A percentile compares a stretch with the other conserved stretches of the same genome.
Conservation (phyloP, 129 eudicot genomes). For the Arctium lappa region DNA sequence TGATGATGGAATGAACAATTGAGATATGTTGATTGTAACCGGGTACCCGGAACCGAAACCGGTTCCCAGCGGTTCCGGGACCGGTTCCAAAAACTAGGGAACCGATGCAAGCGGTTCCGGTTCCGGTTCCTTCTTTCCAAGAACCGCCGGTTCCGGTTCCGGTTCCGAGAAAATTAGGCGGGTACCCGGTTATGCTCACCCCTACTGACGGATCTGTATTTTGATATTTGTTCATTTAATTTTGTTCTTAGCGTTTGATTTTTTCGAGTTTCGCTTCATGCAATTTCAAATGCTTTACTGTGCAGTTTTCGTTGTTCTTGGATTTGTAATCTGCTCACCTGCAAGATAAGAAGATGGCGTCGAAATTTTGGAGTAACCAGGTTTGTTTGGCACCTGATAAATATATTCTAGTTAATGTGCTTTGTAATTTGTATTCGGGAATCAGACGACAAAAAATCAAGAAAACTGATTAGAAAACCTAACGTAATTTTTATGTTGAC, state of each 20-base stretch:
- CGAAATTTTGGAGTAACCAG: constrained; percentile 38
- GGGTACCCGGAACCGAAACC: too few relatives aligned
- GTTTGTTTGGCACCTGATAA: background rate
- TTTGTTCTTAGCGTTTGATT: background rate
- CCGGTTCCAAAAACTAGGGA: too few relatives aligned
- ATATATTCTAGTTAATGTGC: background rate
- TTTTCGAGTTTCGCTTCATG: background rate
- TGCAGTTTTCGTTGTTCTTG: background rate
- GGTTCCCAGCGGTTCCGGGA: too few relatives aligned
- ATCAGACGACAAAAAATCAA: background rate
- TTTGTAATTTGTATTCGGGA: background rate
- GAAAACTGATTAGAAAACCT: background rate
- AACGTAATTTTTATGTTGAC: constrained; percentile 3
- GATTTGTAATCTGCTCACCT: background rate
- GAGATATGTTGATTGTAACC: too few relatives aligned
- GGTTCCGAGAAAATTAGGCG: too few relatives aligned
- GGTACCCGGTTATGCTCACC: too few relatives aligned
- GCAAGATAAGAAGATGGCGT: constrained; percentile 20
- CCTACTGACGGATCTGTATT: background rate
- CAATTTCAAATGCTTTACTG: background rate
- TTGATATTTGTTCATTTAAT: background rate
- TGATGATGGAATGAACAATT: too few relatives aligned
- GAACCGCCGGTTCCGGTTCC: too few relatives aligned
- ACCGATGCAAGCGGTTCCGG: too few relatives aligned
- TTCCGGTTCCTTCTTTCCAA: too few relatives aligned